Conservation (phyloP, 2,329 filamentous ascomycete species). For the Drechslerella stenobrocha region DNA sequence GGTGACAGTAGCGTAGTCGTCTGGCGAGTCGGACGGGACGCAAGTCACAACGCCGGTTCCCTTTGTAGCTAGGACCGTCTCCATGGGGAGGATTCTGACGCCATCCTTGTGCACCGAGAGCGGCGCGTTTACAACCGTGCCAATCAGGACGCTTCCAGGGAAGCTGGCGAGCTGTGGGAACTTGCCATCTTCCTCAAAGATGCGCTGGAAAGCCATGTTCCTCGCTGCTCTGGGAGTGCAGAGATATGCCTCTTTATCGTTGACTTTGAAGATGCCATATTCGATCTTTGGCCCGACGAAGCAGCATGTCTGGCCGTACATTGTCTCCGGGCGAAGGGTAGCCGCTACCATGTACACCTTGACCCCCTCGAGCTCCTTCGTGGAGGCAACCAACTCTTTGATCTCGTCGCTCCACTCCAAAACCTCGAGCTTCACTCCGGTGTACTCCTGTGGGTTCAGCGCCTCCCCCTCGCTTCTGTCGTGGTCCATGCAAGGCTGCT, state of each 20-base stretch:
- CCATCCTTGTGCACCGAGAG: constrained; percentile 81
- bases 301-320: constrained; percentile 97
- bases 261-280: constrained; percentile 84
- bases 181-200: constrained; percentile 76
- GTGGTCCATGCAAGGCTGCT: constrained; percentile 85
- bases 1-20: constrained; percentile 85
- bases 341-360: constrained; percentile 89
- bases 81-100: constrained; percentile 92
- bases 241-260: constrained; percentile 78
- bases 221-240: constrained; percentile 79
- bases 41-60: constrained; percentile 95
- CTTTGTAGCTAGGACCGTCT: constrained; percentile 86
- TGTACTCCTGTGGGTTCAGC: constrained; percentile 86
- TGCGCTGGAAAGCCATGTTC: constrained; percentile 95
- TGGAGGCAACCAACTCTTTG: constrained; percentile 68
- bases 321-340: constrained; percentile 91
- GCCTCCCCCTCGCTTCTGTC: constrained; percentile 80
- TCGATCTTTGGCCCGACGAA: constrained; percentile 88
- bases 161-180: constrained; percentile 75
- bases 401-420: constrained; percentile 83
- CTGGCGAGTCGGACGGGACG: constrained; percentile 92
- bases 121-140: constrained; percentile 85
- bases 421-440: constrained; percentile 85
- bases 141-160: constrained; percentile 76
- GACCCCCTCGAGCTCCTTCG: constrained; percentile 74